Conservation (phyloP, 306 rosid genomes). For the Fagus crenata region DNA sequence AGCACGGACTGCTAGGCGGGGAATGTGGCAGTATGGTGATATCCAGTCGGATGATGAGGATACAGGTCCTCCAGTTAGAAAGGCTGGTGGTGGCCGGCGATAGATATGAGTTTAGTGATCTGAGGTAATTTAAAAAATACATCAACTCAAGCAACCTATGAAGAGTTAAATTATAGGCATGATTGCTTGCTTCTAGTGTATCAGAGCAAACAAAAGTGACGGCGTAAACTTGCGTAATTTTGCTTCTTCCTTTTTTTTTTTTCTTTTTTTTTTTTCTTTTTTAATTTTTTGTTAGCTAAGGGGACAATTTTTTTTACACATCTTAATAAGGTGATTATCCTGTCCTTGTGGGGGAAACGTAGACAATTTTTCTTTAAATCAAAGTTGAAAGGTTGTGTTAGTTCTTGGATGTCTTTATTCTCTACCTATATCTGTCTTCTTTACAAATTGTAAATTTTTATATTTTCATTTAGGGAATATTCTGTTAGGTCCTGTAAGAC, state of each 20-base stretch:
- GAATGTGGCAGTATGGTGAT: conserved; percentile 95
- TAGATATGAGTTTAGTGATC: conserved; percentile 34
- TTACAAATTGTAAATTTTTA: not conserved
- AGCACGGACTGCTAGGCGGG: conserved; percentile 64
- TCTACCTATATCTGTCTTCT: not conserved
- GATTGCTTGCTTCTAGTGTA: conserved; percentile 36
- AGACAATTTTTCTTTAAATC: conserved; percentile 34
- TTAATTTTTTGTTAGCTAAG: conserved; percentile 42
- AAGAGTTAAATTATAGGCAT: conserved; percentile 45
- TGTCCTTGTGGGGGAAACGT: conserved; percentile 30
- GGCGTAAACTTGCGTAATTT: conserved; percentile 44
- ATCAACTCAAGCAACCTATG: conserved; percentile 23
- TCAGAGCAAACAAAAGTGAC: conserved; percentile 38
- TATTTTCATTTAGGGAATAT: not conserved
- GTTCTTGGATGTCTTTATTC: not conserved
- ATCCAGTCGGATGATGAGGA: conserved; percentile 89
- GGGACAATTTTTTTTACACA: conserved; percentile 44
- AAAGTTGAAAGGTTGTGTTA: conserved; percentile 8
- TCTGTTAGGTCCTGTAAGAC: too few species aligned
- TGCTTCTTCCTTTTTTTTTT: too few species aligned
- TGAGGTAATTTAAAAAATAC: too few species aligned
- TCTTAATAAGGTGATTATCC: conserved; percentile 53
- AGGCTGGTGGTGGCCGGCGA: conserved; percentile 58
- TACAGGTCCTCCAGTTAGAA: conserved; percentile 58
- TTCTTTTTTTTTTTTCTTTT: conserved; percentile 16